Conservation (phyloP, 2,329 filamentous ascomycete genomes). For the Myriosclerotinia curreyana region DNA sequence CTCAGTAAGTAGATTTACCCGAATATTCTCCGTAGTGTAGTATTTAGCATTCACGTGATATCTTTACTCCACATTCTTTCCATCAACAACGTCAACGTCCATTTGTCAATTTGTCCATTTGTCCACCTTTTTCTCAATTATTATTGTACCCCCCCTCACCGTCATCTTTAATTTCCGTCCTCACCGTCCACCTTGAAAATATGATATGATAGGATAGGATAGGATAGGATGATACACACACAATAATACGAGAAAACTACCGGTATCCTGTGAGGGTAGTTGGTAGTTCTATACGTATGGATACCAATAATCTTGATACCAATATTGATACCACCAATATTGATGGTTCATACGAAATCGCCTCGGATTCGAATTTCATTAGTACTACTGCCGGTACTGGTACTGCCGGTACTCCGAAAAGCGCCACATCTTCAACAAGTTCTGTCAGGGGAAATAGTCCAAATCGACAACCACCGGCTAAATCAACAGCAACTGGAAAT, state of each 20-base stretch:
- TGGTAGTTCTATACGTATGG: too few species aligned
- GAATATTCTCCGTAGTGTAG: too few species aligned
- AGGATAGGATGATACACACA: too few species aligned
- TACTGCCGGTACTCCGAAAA: slow-evolving; percentile 1
- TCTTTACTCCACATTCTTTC: neutral
- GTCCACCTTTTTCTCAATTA: neutral
- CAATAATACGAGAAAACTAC: too few species aligned
- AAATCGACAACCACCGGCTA: neutral
- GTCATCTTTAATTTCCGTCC: neutral
- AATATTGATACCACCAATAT: neutral
- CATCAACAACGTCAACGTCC: neutral
- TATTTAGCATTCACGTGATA: too few species aligned
- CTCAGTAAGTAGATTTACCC: too few species aligned
- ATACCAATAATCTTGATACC: too few species aligned
- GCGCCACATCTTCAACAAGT: neutral
- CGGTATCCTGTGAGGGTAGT: too few species aligned
- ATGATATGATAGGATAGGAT: neutral
- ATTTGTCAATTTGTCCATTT: neutral
- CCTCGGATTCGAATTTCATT: neutral
- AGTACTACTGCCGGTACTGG: neutral
- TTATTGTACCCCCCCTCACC: neutral
- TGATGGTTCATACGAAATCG: neutral
- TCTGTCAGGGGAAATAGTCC: neutral
- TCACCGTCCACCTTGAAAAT: slow-evolving; percentile 11
- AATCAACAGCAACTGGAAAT: slow-evolving; percentile 17